Evolutionary conservation across 169 alveolate species (phyloP).

Genomic region (Plasmodium coatneyi): DNA sequence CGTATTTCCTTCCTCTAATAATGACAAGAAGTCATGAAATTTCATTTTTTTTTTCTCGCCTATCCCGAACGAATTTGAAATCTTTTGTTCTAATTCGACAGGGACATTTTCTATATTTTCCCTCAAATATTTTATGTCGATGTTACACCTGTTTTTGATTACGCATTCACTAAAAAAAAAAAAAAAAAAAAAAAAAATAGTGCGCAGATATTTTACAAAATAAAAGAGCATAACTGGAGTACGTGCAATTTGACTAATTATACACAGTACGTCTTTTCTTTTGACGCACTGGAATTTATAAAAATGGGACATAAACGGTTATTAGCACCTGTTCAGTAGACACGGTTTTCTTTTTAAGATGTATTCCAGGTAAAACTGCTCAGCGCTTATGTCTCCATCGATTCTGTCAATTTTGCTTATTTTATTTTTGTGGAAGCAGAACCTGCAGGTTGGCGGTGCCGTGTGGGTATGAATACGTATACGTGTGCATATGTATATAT

Average conservation of each 20-base stretch:
- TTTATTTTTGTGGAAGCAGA: conserved; percentile 68
- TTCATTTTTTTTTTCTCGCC: conserved; percentile 69
- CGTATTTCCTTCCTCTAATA: conserved; percentile 71
- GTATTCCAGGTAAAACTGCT: conserved; percentile 52
- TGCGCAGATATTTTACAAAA: neutral
- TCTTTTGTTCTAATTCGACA: conserved; percentile 69
- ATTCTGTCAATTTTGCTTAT: conserved; percentile 46
- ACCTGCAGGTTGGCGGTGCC: conserved; percentile 14
- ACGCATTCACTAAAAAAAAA: conserved; percentile 53
- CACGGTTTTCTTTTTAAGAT: conserved; percentile 73
- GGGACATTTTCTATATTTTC: conserved; percentile 46
- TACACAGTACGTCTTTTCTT: neutral
- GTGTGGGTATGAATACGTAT: neutral
- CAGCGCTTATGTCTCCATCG: conserved; percentile 58
- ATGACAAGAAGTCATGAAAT: conserved; percentile 68
- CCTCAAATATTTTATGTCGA: conserved; percentile 63
- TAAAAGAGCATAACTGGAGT: neutral
- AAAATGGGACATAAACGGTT: neutral
- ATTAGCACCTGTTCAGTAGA: conserved; percentile 39
- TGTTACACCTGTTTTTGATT: conserved; percentile 28
- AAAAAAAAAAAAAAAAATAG: neutral
- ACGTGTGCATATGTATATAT: neutral
- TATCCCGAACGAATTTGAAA: conserved; percentile 68
- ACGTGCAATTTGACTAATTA: neutral
- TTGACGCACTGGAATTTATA: neutral